Evolutionary conservation across 2,329 filamentous ascomycete species (phyloP).

Genomic region (Sporothrix inflata): DNA sequence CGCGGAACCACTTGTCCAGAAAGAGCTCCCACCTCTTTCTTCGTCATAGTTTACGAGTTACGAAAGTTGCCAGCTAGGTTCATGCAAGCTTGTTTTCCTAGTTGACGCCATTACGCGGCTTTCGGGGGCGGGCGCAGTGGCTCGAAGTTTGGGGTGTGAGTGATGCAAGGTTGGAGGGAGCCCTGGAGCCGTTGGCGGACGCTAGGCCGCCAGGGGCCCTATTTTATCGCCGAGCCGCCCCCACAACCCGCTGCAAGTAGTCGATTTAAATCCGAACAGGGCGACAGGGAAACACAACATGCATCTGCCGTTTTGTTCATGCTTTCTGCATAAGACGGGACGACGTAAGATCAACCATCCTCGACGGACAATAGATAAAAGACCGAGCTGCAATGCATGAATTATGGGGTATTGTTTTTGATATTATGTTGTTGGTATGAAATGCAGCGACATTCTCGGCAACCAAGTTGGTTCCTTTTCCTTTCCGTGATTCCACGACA

Average conservation of each 20-base stretch:
- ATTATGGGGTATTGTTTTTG: not conserved
- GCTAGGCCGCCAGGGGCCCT: not conserved
- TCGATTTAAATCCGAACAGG: constrained; percentile 8
- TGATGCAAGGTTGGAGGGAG: too few species aligned
- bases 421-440: not conserved
- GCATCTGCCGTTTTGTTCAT: not conserved
- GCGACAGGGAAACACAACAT: not conserved
- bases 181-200: not conserved
- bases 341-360: not conserved
- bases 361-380: not conserved
- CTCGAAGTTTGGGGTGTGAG: too few species aligned
- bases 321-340: not conserved
- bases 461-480: not conserved
- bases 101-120: constrained; percentile 1
- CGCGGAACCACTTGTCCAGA: too few species aligned
- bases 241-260: not conserved
- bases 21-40: not conserved
- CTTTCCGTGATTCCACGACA: not conserved
- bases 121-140: not conserved
- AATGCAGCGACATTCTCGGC: not conserved
- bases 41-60: not conserved
- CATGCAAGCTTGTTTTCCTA: not conserved
- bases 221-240: constrained; percentile 15
- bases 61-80: not conserved
- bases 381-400: not conserved